phyloP scores from a whole-genome alignment of 352 stramenopile genomes.

The Globisporangium irregulare region DNA sequence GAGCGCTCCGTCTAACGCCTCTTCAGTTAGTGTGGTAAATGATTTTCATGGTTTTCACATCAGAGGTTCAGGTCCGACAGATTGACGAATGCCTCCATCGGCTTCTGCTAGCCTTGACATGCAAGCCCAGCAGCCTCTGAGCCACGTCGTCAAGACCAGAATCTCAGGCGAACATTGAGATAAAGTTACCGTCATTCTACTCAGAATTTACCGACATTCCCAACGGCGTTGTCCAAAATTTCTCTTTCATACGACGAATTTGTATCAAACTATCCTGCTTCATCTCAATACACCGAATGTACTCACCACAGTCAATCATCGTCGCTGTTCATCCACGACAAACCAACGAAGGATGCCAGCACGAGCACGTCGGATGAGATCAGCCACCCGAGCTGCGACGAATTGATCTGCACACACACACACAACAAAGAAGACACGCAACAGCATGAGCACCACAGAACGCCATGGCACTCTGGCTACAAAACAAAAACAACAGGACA shows the following conservation, averaged over 20 bases:
- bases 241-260: not conserved
- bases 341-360: slow-evolving; percentile 50
- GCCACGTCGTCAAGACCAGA: too few species aligned
- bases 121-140: too few species aligned
- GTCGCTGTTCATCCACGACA: slow-evolving; percentile 38
- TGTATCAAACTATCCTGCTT: not conserved
- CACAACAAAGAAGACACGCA: not conserved
- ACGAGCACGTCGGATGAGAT: slow-evolving; percentile 58
- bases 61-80: not conserved
- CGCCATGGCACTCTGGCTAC: not conserved
- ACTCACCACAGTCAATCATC: slow-evolving; percentile 11
- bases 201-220: not conserved
- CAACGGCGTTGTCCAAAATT: not conserved
- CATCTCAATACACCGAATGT: not conserved
- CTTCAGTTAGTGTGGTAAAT: not conserved
- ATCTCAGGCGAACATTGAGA: too few species aligned
- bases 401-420: slow-evolving; percentile 40
- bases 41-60: not conserved
- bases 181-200: not conserved
- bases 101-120: not conserved
- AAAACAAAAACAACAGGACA: slow-evolving; percentile 10
- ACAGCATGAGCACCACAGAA: not conserved
- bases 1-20: not conserved
- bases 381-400: slow-evolving; percentile 59
- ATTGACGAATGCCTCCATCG: not conserved